Base-by-base conservation (phyloP, 441 rosid genomes). In the Pelargonium australe region DNA sequence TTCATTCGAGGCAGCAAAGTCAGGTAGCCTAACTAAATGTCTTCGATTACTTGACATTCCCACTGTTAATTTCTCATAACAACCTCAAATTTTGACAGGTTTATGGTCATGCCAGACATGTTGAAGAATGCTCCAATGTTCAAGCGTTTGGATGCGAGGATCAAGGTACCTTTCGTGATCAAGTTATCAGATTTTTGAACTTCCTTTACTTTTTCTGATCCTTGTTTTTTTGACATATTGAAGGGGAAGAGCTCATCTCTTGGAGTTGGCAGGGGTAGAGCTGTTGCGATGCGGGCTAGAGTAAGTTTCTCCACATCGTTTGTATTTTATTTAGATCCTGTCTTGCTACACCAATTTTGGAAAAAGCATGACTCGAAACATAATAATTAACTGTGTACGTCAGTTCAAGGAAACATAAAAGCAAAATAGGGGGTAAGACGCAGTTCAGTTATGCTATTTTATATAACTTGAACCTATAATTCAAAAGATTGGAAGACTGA, bases 41-140 rank as follows among this genome's bases (percentile, higher is more conserved):
- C n/a, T 49, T 49, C 1, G 14, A 49, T 49, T 14, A 49, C n/a
- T 12, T 13, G 3, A 0, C 16, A 49, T 12, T 13, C 55, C 12
- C 10, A 3, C 5, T 49, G n/a, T 13, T 49, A 49, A 13, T 49
- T 3, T 3, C 55, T 14, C 5, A 5, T 53, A n/a, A 53, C n/a
- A 28, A 19, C 68, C 41, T 65, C 66, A 57, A 53, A 68, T 77
- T 65, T 73, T 34, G 58, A 75, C 78, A 95, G 99, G 85, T 95
- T 92, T 77, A 90, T 95, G 99, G 96, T 95, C 78, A 95, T 95
- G 85, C 98, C 98, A 7, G 99, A 95, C 81, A 95, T 95, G 96
- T 83, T 92, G 72, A 95, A 95, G 85, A 89, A 95, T 60, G 98
- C 99, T 76, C 99, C 99, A 8, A 60, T 60, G 64, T 60, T 60